Evolutionary conservation across 2,329 filamentous ascomycete species (phyloP), one percentile per base, ranked within the genome.

Genomic region (Aspergillus pseudoviridinutans): DNA sequence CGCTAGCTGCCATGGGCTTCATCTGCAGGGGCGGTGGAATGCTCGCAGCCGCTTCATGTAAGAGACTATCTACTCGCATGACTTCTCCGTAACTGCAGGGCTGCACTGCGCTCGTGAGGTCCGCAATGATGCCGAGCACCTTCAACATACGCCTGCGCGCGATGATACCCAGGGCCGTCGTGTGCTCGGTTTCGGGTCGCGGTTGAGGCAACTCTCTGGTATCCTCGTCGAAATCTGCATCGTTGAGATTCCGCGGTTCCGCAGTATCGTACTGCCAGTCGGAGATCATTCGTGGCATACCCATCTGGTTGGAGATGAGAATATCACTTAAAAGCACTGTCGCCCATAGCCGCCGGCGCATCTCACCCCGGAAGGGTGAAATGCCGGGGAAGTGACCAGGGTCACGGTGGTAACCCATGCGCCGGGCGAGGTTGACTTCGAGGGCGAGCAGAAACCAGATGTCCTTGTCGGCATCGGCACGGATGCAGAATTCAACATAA

Each of bases 251-350:
- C 14, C 78, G 74, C 6, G 85, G 84, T 22, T 80, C 68, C 1
- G 69, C 64, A 0, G 83, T 85, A 64, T 88, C 86, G 50, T 79
- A 82, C 55, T 86, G 81, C 57, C 84, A 80, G 24, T 79, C 78
- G 50, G 81, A 76, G 50, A 87, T 77, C 78, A 85, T 83, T 58
- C 80, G 80, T 2, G 86, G 86, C 41, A 88, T 73, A 1, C 86
- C 86, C 64, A 87, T 78, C 64, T 87, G 84, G 65, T 85, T 86
- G 0, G 83, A 80, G 1, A 84, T 78, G 10, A 87, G 72, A 2
- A 84, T 69, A 63, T 88, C 86, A 50, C 86, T 76, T 67, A 86
- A 82, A 1, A 70, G 59, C 3, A 74, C 61, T 24, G 68, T 69
- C 6, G 71, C 68, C 76, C 76, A 79, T 1, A 73, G 56, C 7